Base-by-base conservation (phyloP, 192 early-diverging fungal genomes). In the Umbelopsis vinacea region DNA sequence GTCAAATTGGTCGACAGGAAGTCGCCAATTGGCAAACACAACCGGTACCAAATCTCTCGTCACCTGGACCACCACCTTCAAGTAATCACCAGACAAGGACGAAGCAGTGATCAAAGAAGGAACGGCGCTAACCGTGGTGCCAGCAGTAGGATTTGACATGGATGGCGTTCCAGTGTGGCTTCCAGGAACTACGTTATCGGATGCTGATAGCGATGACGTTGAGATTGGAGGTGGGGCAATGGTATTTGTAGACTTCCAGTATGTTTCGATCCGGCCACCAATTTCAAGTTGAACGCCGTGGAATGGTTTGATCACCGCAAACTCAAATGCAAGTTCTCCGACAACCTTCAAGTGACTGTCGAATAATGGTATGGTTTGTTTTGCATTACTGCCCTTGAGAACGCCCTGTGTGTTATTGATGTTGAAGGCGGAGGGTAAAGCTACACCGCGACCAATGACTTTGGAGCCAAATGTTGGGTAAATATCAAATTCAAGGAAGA, bases 401-500 rank as follows among this genome's bases (percentile, higher is more conserved):
- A 78, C 53, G 14, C 77, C 73, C n/a, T 74, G 23, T 0, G 50
- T 10, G 11, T 48, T 38, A 17, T 82, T 77, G 15, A 67, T 54
- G 7, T 71, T 76, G 48, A 98, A 89, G 46, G 91, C 81, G 26
- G 88, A 84, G 3, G 94, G 87, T 40, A 97, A 83, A 6, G 92
- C 92, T 6, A 93, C 93, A 1, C 89, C 94, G 33, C 92, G 90
- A 14, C 94, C 98, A 23, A 99, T 93, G 3, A 93, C 85, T 77
- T 94, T 94, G 23, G 95, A 94, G 6, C 98, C 97, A 88, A 98
- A 99, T 14, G 95, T 93, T n/a, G 97, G 96, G 76, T 89, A 97
- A 26, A 99, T 92, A 67, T 95, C 91, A 81, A 99, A 96, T 72
- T 97, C 94, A n/a, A 99, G 78, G 14, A 89, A 88, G 74, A 96